A percentile compares a stretch with the other conserved stretches of the same genome.
Conservation (phyloP, 177 flowering plant genomes). For the Tripterygium wilfordii region DNA sequence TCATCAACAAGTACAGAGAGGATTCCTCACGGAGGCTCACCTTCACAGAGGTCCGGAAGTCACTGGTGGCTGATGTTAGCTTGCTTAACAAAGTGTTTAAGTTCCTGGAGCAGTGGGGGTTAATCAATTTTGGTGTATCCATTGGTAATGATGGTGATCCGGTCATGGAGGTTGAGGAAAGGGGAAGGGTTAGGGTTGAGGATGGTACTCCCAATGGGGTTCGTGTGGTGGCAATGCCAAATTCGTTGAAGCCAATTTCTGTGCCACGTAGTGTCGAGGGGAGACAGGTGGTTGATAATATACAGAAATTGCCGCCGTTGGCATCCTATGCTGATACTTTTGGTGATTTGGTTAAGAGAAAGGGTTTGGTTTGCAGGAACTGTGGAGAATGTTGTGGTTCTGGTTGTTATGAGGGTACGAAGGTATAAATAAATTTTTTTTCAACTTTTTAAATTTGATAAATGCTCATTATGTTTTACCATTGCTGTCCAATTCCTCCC, state of each 20-base stretch:
- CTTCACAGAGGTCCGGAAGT: slow-evolving; percentile 76
- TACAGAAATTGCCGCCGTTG: slow-evolving; percentile 50
- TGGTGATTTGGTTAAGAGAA: slow-evolving; percentile 22
- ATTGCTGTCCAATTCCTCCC: no score
- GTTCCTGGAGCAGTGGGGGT: slow-evolving; percentile 78
- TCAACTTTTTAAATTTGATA: no score
- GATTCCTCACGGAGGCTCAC: slow-evolving; percentile 65
- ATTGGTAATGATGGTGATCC: no score
- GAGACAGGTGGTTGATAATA: slow-evolving; percentile 20
- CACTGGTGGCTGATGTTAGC: slow-evolving; percentile 74
- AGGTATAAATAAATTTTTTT: slow-evolving; percentile 34
- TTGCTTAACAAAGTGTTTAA: slow-evolving; percentile 57
- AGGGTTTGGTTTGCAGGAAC: slow-evolving; percentile 45
- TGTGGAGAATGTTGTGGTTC: slow-evolving; percentile 53
- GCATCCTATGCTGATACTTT: slow-evolving; percentile 75
- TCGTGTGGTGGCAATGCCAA: slow-evolving; percentile 61
- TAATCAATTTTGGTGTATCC: slow-evolving; percentile 61
- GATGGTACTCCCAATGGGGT: slow-evolving; percentile 78
- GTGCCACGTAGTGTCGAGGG: slow-evolving; percentile 13
- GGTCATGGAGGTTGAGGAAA: slow-evolving; percentile 18
- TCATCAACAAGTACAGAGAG: slow-evolving; percentile 81
- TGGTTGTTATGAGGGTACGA: slow-evolving; percentile 33
- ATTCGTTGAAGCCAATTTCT: slow-evolving; percentile 36
- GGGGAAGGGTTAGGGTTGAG: slow-evolving; percentile 43
- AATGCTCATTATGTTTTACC: no score